Base-by-base conservation (phyloP, 352 stramenopile species). In the Phytophthora cactorum region DNA sequence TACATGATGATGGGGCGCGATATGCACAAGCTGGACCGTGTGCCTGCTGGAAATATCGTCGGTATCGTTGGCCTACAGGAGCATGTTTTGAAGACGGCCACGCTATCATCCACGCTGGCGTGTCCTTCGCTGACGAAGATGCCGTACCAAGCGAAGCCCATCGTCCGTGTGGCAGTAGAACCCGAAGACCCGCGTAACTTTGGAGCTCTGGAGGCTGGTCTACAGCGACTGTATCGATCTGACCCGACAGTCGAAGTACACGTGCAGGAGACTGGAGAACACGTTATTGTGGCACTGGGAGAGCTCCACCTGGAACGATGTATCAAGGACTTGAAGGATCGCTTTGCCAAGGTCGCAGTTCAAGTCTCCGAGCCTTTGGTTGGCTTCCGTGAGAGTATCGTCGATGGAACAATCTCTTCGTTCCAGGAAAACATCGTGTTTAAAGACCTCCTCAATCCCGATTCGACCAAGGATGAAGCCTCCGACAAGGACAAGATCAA, bases 1-100 rank as follows among this genome's bases (percentile, higher is more conserved):
- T 96, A 97, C 70, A 95, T 98, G 86, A 94, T 98, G 82, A 98
- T 98, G 93, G 92, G 91, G 0, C 82, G 90, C 0, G 91, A 97
- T 51, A 73, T 98, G 31, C 76, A 96, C 39, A 79, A 84, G 9
- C 66, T 97, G 7, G 62, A 81, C 12, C 74, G 76, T 15, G 92
- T 97, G 2, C 89, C 92, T 0, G 91, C 93, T 1, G 93, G 93
- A 32, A 98, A 97, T 65, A 95, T 98, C 36, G 84, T 97, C 4
- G 92, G 88, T 1, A 85, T 98, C 38, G 78, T 95, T 6, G 92
- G 92, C 31, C 72, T 98, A 3, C 90, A 97, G 17, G 81, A 93
- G 22, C 78, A 90, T 59, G 82, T 98, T 10, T 68, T 97, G 39
- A 98, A 98, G 84, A 96, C 90, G 0, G 93, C 93, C 2, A 98